phyloP scores from a whole-genome alignment of 345 rosid genomes.

The Punica granatum region DNA sequence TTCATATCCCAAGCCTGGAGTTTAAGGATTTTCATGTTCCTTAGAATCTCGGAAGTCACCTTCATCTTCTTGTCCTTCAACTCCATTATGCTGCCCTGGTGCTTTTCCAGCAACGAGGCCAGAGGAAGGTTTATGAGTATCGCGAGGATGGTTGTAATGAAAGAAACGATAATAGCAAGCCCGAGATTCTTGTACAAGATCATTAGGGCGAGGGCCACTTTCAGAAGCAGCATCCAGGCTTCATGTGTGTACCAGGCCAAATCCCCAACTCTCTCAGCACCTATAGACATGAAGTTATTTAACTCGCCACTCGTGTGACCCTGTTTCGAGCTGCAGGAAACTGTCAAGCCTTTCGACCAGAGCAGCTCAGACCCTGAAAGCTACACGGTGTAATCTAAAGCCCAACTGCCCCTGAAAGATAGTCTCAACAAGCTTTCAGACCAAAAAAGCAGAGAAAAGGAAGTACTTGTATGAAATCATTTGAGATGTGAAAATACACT shows the following conservation, averaged over 20 bases:
- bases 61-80: constrained; percentile 53
- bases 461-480: too few relatives aligned
- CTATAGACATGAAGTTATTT: constrained; percentile 50
- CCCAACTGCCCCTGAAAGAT: constrained; percentile 37
- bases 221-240: constrained; percentile 42
- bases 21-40: constrained; percentile 71
- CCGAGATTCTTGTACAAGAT: constrained; percentile 52
- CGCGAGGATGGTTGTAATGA: constrained; percentile 34
- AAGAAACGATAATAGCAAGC: constrained; percentile 30
- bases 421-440: constrained; percentile 53
- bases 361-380: constrained; percentile 37
- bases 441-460: constrained; percentile 31
- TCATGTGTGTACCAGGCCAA: constrained; percentile 50
- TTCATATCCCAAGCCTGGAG: constrained; percentile 78
- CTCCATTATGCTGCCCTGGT: constrained; percentile 43
- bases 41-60: constrained; percentile 54
- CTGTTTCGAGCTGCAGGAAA: constrained; percentile 38
- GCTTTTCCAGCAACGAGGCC: constrained; percentile 36
- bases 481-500: too few relatives aligned
- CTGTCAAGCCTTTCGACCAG: constrained; percentile 41
- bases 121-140: constrained; percentile 50
- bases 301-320: constrained; percentile 61
- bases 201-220: constrained; percentile 44
- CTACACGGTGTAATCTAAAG: constrained; percentile 31
- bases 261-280: constrained; percentile 43